A percentile compares a stretch with the other conserved stretches of the same genome.
phyloP scores from a whole-genome alignment of 73 alveolate genomes.

The Paramecium bursaria region DNA sequence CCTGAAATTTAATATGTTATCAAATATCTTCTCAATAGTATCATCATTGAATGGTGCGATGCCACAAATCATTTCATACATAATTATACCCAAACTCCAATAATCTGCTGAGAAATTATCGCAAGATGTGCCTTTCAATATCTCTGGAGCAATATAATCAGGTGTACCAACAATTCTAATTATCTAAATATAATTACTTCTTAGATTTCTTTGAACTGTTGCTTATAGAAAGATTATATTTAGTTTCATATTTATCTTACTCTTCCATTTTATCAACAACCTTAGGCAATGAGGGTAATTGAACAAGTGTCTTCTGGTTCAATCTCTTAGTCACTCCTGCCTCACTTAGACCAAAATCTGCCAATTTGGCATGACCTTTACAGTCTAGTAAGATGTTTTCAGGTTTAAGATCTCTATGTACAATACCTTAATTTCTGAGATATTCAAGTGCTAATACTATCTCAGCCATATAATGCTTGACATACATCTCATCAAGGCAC shows the following conservation, averaged over 20 bases:
- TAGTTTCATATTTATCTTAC: not conserved
- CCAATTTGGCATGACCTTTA: constrained; percentile 67
- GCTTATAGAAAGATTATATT: not conserved
- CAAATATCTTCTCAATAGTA: constrained; percentile 68
- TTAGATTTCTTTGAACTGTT: not conserved
- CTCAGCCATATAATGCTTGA: constrained; percentile 72
- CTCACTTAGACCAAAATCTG: constrained; percentile 70
- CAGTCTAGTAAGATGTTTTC: constrained; percentile 64
- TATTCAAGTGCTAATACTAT: constrained; percentile 51
- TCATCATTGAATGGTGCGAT: constrained; percentile 82
- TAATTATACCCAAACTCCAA: constrained; percentile 70
- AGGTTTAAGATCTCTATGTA: constrained; percentile 77
- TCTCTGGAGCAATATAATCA: constrained; percentile 74
- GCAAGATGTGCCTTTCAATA: constrained; percentile 51
- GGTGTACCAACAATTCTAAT: constrained; percentile 71
- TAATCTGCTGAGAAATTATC: constrained; percentile 63
- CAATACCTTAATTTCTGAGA: constrained; percentile 28
- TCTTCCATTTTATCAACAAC: constrained; percentile 33
- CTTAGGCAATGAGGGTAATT: constrained; percentile 20
- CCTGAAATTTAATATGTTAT: constrained; percentile 56
- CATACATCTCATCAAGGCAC: constrained; percentile 65
- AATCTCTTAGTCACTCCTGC: constrained; percentile 62
- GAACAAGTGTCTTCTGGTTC: not conserved
- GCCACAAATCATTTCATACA: constrained; percentile 72
- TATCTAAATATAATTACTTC: not conserved